These are phyloP conservation scores for Plasmodium gaboni DNA, from an alignment of 169 alveolate genomes.

Conservation along the genomic window DNA sequence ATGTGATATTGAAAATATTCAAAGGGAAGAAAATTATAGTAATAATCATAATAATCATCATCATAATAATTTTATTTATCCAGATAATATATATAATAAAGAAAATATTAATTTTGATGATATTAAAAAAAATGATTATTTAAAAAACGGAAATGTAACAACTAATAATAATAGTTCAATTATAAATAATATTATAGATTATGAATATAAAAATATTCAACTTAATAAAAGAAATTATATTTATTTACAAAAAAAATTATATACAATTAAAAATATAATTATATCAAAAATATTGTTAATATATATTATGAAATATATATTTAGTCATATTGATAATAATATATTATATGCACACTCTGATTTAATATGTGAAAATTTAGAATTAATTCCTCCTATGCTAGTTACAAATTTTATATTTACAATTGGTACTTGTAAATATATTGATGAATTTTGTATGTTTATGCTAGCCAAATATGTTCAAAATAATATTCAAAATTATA, in stretches of 20 bases:
- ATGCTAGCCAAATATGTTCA: conserved; percentile 74
- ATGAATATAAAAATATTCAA: conserved; percentile 3
- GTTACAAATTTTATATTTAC: conserved; percentile 70
- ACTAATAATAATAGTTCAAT: background rate
- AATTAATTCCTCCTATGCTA: conserved; percentile 44
- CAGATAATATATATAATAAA: background rate
- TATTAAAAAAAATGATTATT: background rate
- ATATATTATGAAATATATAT: conserved; percentile 62
- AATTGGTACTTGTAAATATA: conserved; percentile 70
- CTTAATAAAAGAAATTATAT: conserved; percentile 16
- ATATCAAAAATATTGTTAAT: conserved; percentile 26
- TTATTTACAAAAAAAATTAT: conserved; percentile 21
- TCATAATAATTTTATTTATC: background rate
- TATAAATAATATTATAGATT: background rate
- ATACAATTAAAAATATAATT: conserved; percentile 19
- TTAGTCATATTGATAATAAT: conserved; percentile 61
- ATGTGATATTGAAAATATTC: no score
- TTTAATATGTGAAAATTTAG: conserved; percentile 61
- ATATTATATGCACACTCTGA: conserved; percentile 68
- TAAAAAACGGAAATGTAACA: background rate
- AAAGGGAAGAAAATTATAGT: background rate
- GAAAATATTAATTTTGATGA: background rate
- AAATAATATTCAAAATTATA: conserved; percentile 36
- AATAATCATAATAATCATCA: background rate
- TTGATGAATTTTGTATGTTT: conserved; percentile 75